Conservation (phyloP, 139 green algal species). For the Pseudopediastrum boryanum region DNA sequence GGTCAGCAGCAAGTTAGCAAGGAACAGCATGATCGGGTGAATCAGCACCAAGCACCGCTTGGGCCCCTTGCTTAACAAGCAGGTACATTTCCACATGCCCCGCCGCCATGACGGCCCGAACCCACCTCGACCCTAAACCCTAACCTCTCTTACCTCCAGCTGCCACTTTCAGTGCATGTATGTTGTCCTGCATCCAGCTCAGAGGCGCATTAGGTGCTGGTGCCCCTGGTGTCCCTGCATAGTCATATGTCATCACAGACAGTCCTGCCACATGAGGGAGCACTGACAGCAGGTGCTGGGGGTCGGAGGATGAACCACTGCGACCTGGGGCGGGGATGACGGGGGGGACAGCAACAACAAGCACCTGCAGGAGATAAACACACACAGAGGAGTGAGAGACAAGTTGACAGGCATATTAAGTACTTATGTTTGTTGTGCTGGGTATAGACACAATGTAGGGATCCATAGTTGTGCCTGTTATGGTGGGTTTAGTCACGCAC, state of each 20-base stretch:
- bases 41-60: no score
- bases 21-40: no score
- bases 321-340: slow-evolving; percentile 10
- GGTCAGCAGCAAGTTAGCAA: no score
- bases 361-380: slow-evolving; percentile 10
- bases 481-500: no score
- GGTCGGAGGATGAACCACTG: background rate
- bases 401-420: background rate
- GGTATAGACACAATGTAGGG: no score
- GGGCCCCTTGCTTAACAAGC: no score
- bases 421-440: no score
- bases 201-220: slow-evolving; percentile 55
- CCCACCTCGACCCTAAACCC: background rate
- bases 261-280: slow-evolving; percentile 24
- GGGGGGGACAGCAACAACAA: slow-evolving; percentile 55
- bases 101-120: background rate
- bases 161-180: slow-evolving; percentile 12
- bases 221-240: background rate
- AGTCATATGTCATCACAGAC: slow-evolving; percentile 53
- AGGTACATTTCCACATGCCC: no score
- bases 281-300: slow-evolving; percentile 7
- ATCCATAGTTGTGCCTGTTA: no score
- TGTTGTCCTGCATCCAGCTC: slow-evolving; percentile 52
- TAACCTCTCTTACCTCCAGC: no score
- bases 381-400: background rate